Percentiles rank a stretch among this genome's conserved stretches.
Evolutionary conservation across 805 yeast genomes (phyloP).

Genomic region (Candida chilensis): DNA sequence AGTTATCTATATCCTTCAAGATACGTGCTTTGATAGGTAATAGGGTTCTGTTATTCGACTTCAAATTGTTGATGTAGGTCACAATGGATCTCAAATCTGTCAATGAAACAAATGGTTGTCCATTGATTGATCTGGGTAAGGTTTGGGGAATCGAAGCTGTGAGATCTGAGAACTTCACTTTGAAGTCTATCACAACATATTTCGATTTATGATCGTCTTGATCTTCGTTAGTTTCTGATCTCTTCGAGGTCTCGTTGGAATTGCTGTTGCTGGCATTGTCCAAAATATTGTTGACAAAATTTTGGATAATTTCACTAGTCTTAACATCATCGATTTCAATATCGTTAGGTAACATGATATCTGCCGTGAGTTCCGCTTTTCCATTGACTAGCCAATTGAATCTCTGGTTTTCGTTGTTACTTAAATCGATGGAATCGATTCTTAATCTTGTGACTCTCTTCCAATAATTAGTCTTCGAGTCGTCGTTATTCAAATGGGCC

Average conservation of each 20-base stretch:
- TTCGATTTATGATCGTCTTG: constrained; percentile 14
- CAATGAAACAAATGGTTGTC: constrained; percentile 46
- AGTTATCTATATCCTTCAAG: constrained; percentile 16
- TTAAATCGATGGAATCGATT: constrained; percentile 24
- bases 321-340: constrained; percentile 9
- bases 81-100: constrained; percentile 55
- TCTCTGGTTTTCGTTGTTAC: constrained; percentile 22
- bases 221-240: constrained; percentile 12
- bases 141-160: constrained; percentile 43
- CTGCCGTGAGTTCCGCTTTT: constrained; percentile 60
- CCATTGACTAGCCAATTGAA: constrained; percentile 72
- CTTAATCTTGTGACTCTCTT: constrained; percentile 39
- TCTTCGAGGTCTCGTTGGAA: constrained; percentile 14
- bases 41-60: constrained; percentile 13
- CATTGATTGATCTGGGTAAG: constrained; percentile 42
- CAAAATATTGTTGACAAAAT: constrained; percentile 5
- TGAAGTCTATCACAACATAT: constrained; percentile 62
- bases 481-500: constrained; percentile 29
- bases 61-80: constrained; percentile 46
- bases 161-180: constrained; percentile 53
- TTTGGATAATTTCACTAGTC: constrained; percentile 5
- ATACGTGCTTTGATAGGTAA: constrained; percentile 7
- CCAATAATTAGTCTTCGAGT: constrained; percentile 25
- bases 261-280: constrained; percentile 7
- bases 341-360: constrained; percentile 61